phyloP scores from a whole-genome alignment of 2,329 filamentous ascomycete species.

The Pestalotiopsis fici region DNA sequence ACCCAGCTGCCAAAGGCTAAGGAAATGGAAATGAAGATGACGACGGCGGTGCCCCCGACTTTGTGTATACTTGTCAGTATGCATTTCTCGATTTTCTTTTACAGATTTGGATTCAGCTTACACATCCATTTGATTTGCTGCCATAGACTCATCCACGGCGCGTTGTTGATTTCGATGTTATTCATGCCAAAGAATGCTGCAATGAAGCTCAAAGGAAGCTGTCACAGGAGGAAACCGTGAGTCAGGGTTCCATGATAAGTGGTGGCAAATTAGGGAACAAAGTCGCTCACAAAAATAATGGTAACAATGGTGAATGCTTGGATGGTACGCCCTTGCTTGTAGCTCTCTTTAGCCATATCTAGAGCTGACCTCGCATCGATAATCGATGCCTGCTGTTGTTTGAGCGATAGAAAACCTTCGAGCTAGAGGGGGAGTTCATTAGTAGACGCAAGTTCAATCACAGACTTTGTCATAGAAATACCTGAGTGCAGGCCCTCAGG shows the following conservation, averaged over 20 bases:
- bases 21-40: conserved; percentile 18
- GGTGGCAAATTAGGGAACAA: neutral
- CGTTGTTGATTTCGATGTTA: conserved; percentile 20
- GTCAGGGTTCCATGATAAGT: no score
- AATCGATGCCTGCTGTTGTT: conserved; percentile 34
- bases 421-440: conserved; percentile 15
- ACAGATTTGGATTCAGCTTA: conserved; percentile 12
- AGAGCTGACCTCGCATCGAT: conserved; percentile 32
- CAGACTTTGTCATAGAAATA: conserved; percentile 7
- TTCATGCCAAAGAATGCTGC: conserved; percentile 41
- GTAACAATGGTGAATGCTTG: conserved; percentile 35
- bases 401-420: conserved; percentile 28
- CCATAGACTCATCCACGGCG: conserved; percentile 15
- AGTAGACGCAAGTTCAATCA: neutral
- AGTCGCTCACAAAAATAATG: conserved; percentile 36
- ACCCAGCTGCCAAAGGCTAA: conserved; percentile 21
- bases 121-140: conserved; percentile 22
- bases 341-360: conserved; percentile 27
- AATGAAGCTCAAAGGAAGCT: conserved; percentile 38
- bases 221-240: neutral
- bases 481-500: conserved; percentile 20
- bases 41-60: conserved; percentile 18
- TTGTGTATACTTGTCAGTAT: neutral
- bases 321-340: conserved; percentile 31
- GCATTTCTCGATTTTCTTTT: neutral